These are phyloP conservation scores for Jamesozyma spencerorum DNA, from an alignment of 805 yeast species.

Conservation along the genomic window DNA sequence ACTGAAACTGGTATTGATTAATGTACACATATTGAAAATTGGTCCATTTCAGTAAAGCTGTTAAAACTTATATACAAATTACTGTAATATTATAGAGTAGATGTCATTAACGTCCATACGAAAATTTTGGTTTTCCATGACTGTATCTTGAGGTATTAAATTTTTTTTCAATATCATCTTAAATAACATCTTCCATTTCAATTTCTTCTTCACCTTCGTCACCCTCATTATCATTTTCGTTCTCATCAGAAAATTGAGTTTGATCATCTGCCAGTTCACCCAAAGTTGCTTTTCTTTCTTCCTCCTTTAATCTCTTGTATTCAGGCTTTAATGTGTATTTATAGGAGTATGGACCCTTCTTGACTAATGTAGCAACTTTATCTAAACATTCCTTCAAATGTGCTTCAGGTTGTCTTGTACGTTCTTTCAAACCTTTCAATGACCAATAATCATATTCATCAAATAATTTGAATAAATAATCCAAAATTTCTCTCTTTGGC, in stretches of 20 bases:
- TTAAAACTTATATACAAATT: no score
- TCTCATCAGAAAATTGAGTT: not conserved
- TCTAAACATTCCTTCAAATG: slow-evolving; percentile 87
- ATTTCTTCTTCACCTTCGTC: slow-evolving; percentile 61
- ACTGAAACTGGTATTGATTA: no score
- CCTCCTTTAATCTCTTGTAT: slow-evolving; percentile 69
- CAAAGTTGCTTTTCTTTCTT: slow-evolving; percentile 58
- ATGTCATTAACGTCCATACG: no score
- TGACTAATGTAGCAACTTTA: slow-evolving; percentile 77
- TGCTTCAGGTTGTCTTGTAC: slow-evolving; percentile 91
- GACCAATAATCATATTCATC: slow-evolving; percentile 97
- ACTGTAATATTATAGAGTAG: no score
- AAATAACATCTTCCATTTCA: slow-evolving; percentile 69
- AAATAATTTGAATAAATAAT: slow-evolving; percentile 76
- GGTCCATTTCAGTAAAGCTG: no score
- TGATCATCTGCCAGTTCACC: slow-evolving; percentile 39
- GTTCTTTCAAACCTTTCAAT: slow-evolving; percentile 83
- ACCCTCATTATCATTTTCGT: slow-evolving; percentile 22
- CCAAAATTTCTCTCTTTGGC: slow-evolving; percentile 87
- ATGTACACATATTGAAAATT: no score
- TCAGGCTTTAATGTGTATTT: slow-evolving; percentile 87
- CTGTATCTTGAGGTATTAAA: no score
- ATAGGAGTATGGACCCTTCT: slow-evolving; percentile 92
- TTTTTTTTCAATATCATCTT: not conserved
- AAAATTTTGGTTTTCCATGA: no score